A percentile compares a stretch with the other conserved stretches of the same genome.
Evolutionary conservation across 2,329 filamentous ascomycete species (phyloP).

Genomic region (Nemania sp.): DNA sequence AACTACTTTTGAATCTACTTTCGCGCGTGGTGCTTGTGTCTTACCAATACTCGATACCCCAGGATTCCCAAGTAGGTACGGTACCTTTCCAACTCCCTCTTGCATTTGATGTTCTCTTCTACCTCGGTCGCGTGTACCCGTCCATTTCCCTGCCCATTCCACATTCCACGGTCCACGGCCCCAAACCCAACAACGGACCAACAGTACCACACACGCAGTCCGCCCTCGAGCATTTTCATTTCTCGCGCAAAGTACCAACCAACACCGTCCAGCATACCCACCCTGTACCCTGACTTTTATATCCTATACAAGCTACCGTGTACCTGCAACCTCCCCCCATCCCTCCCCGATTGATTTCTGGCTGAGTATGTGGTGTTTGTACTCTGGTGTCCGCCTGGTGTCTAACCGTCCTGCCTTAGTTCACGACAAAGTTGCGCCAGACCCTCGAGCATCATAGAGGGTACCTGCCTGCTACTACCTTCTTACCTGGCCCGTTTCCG

Average conservation of each 20-base stretch:
- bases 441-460: conserved; percentile 21
- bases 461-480: conserved; percentile 22
- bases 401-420: conserved; percentile 37
- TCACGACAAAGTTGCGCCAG: conserved; percentile 28
- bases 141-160: conserved; percentile 36
- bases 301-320: conserved; percentile 30
- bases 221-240: conserved; percentile 28
- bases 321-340: conserved; percentile 34
- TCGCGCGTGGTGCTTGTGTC: conserved; percentile 28
- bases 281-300: conserved; percentile 36
- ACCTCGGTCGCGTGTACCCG: conserved; percentile 33
- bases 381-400: conserved; percentile 16
- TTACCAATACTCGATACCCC: conserved; percentile 30
- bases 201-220: conserved; percentile 37
- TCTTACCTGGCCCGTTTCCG: conserved; percentile 8
- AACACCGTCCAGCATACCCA: conserved; percentile 33
- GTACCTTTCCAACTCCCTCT: conserved; percentile 23
- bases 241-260: conserved; percentile 36
- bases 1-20: conserved; percentile 29
- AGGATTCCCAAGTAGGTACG: conserved; percentile 25
- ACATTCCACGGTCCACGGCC: conserved; percentile 9
- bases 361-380: conserved; percentile 17
- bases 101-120: conserved; percentile 32
- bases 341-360: conserved; percentile 25
- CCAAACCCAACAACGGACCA: conserved; percentile 31